Conservation (phyloP, 2,329 filamentous ascomycete species). For the Fusarium tanahbumbuense region DNA sequence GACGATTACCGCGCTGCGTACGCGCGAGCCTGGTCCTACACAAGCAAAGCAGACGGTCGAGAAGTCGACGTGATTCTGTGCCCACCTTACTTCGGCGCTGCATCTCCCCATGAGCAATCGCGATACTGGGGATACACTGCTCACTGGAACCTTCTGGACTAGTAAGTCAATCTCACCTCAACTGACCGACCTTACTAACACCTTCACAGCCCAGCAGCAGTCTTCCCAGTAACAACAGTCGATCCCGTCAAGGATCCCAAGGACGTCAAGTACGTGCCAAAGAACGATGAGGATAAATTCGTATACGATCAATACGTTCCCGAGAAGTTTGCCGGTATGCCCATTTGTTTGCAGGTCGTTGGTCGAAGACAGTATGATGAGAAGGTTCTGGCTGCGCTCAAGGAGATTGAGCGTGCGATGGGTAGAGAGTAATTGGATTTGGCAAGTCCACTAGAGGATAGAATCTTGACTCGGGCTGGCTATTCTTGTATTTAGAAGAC, state of each 20-base stretch:
- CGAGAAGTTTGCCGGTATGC: conserved; percentile 42
- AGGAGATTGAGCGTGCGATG: conserved; percentile 43
- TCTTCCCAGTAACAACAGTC: conserved; percentile 66
- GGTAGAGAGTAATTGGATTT: conserved; percentile 19
- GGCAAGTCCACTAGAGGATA: background rate
- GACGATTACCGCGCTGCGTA: conserved; percentile 56
- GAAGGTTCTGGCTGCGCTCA: conserved; percentile 46
- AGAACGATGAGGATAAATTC: conserved; percentile 47
- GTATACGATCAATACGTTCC: conserved; percentile 47
- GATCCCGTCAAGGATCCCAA: conserved; percentile 44
- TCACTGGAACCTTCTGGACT: conserved; percentile 77
- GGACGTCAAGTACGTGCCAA: conserved; percentile 42
- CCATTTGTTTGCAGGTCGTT: conserved; percentile 47
- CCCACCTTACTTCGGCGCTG: conserved; percentile 67
- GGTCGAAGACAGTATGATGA: conserved; percentile 48
- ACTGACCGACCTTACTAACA: background rate
- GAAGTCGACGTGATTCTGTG: conserved; percentile 71
- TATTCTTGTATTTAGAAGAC: background rate
- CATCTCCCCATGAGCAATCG: conserved; percentile 55
- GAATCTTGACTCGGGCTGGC: background rate
- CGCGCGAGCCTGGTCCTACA: conserved; percentile 53
- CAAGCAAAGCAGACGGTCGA: conserved; percentile 42
- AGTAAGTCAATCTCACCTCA: conserved; percentile 42
- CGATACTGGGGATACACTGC: conserved; percentile 73
- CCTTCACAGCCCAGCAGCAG: conserved; percentile 57